A percentile compares a stretch with the other conserved stretches of the same genome.
Evolutionary conservation across 164 flowering plant genomes (phyloP).

Genomic region (grape (Vitis vinifera)): ASM3070453v1 NC_081813.1:5249501-5250000

Average conservation of each 20-base stretch:
- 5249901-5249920: constrained; percentile 24
- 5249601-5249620: too few species aligned
- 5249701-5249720: constrained; percentile 62
- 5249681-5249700: constrained; percentile 62
- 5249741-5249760: constrained; percentile 49
- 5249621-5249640: too few species aligned
- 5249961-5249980: constrained; percentile 21
- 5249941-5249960: constrained; percentile 18
- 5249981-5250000: constrained; percentile 25
- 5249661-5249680: constrained; percentile 45
- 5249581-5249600: too few species aligned
- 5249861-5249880: constrained; percentile 26
- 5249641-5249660: too few species aligned
- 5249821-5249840: too few species aligned
- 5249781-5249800: not conserved
- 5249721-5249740: constrained; percentile 37
- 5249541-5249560: too few species aligned
- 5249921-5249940: constrained; percentile 23
- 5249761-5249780: constrained; percentile 45
- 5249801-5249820: too few species aligned
- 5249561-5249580: too few species aligned
- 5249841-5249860: not conserved
- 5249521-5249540: too few species aligned
- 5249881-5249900: constrained; percentile 26
- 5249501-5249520: too few species aligned